Evolutionary conservation across 2,329 filamentous ascomycete species (phyloP).

Genomic region (Fusarium sp.): DNA sequence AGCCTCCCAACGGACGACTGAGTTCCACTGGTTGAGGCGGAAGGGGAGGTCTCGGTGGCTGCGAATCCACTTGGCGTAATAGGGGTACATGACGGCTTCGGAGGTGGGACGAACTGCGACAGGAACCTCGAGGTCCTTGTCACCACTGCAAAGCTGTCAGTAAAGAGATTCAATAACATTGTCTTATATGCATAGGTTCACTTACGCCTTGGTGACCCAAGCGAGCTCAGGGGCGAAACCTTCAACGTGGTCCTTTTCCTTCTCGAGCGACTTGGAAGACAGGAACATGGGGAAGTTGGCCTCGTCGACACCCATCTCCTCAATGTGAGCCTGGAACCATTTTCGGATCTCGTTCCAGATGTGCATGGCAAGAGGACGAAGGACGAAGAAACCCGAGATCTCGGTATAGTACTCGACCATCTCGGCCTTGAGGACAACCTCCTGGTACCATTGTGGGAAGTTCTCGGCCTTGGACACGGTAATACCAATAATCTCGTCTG

Average conservation of each 20-base stretch:
- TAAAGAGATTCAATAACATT: background rate
- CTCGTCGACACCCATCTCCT: slow-evolving; percentile 93
- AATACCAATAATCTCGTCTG: slow-evolving; percentile 85
- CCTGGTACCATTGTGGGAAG: slow-evolving; percentile 96
- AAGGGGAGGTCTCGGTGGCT: slow-evolving; percentile 95
- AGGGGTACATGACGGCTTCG: slow-evolving; percentile 92
- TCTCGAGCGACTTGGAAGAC: slow-evolving; percentile 87
- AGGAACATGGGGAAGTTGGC: slow-evolving; percentile 98
- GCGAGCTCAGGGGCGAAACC: slow-evolving; percentile 96
- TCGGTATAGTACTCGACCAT: slow-evolving; percentile 97
- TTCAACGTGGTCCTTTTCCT: slow-evolving; percentile 96
- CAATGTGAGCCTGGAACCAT: slow-evolving; percentile 82
- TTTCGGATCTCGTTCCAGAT: slow-evolving; percentile 77
- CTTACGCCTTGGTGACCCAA: slow-evolving; percentile 88
- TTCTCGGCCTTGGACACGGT: slow-evolving; percentile 88
- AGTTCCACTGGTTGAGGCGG: slow-evolving; percentile 98
- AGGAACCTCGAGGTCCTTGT: slow-evolving; percentile 89
- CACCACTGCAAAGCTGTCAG: slow-evolving; percentile 72
- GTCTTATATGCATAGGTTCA: slow-evolving; percentile 30
- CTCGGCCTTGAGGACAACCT: slow-evolving; percentile 96
- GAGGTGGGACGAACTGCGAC: slow-evolving; percentile 79
- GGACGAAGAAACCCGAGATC: slow-evolving; percentile 97
- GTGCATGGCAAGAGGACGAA: slow-evolving; percentile 80
- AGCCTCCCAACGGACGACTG: slow-evolving; percentile 92
- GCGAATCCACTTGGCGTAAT: slow-evolving; percentile 97